These are phyloP conservation scores for Alisma plantagoaquatica DNA, from an alignment of 106 monocot species.

Conservation along the genomic window DNA sequence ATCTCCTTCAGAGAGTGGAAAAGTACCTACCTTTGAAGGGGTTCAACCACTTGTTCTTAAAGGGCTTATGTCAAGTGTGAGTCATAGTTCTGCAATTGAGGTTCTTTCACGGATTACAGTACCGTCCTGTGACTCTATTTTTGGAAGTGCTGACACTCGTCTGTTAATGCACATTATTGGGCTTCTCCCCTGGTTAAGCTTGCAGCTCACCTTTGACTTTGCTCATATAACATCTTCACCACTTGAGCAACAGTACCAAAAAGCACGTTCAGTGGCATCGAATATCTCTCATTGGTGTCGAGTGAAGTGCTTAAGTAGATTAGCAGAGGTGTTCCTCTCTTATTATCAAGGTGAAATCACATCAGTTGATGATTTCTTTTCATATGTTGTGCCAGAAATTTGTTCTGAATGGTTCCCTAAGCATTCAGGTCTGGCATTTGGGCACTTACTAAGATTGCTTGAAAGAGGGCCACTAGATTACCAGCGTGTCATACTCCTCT, in stretches of 20 bases:
- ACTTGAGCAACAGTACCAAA: slow-evolving; percentile 55
- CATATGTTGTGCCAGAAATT: slow-evolving; percentile 44
- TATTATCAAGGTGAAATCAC: slow-evolving; percentile 61
- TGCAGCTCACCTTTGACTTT: slow-evolving; percentile 49
- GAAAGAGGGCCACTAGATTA: slow-evolving; percentile 84
- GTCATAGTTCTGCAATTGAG: slow-evolving; percentile 79
- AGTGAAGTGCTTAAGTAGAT: slow-evolving; percentile 42
- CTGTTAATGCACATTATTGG: slow-evolving; percentile 90
- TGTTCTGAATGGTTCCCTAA: slow-evolving; percentile 94
- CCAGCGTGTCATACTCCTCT: slow-evolving; percentile 73
- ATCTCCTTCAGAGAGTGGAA: slow-evolving; percentile 36
- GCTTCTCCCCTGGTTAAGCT: slow-evolving; percentile 87
- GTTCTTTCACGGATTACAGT: slow-evolving; percentile 77
- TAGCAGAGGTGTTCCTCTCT: slow-evolving; percentile 54
- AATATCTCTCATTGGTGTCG: slow-evolving; percentile 86
- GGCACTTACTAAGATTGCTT: slow-evolving; percentile 81
- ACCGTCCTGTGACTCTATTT: slow-evolving; percentile 85
- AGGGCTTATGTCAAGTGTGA: slow-evolving; percentile 81
- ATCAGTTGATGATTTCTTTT: slow-evolving; percentile 61
- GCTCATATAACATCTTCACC: slow-evolving; percentile 21
- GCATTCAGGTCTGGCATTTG: slow-evolving; percentile 81
- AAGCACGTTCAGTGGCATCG: slow-evolving; percentile 74
- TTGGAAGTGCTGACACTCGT: slow-evolving; percentile 75
- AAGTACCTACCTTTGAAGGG: slow-evolving; percentile 85
- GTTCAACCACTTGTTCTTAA: slow-evolving; percentile 94